phyloP scores from a whole-genome alignment of 1,284 basidiomycete species.

The Trichosporon asahii region DNA sequence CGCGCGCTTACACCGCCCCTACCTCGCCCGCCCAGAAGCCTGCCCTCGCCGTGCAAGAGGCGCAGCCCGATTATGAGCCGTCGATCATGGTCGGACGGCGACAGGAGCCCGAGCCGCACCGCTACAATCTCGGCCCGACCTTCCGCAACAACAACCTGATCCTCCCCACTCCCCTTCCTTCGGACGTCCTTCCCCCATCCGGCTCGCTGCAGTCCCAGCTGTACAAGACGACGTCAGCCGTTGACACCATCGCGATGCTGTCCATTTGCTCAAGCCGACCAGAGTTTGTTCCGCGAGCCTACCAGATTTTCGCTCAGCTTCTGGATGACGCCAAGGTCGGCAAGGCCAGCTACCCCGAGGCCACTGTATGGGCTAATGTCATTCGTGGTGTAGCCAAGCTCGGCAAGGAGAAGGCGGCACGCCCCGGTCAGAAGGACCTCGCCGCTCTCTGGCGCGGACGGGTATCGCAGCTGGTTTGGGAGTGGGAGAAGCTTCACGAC shows the following conservation, averaged over 20 bases:
- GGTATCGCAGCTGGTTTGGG: constrained; percentile 7
- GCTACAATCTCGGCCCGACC: constrained; percentile 16
- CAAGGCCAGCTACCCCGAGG: constrained; percentile 30
- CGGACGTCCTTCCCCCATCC: constrained; percentile 23
- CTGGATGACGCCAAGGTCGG: constrained; percentile 34
- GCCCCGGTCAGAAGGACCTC: neutral
- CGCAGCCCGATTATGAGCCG: constrained; percentile 14
- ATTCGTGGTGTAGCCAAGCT: constrained; percentile 39
- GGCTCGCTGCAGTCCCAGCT: constrained; percentile 31
- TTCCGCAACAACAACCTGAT: constrained; percentile 11
- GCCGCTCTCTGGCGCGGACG: constrained; percentile 19
- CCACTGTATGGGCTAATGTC: constrained; percentile 44
- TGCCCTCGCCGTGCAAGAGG: constrained; percentile 1
- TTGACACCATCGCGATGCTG: constrained; percentile 48
- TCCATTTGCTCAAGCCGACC: constrained; percentile 46
- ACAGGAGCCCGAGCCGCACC: constrained; percentile 18
- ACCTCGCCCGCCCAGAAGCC: constrained; percentile 17
- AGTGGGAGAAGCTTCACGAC: constrained; percentile 36
- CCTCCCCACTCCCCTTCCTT: constrained; percentile 36
- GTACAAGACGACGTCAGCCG: constrained; percentile 41
- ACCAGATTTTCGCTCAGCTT: constrained; percentile 46
- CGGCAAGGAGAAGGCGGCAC: constrained; percentile 16
- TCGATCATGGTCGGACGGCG: constrained; percentile 12
- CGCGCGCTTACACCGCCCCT: constrained; percentile 15
- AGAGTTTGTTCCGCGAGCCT: constrained; percentile 46